Conservation (phyloP, 2,329 filamentous ascomycete species). For the Aspergillus felis region DNA sequence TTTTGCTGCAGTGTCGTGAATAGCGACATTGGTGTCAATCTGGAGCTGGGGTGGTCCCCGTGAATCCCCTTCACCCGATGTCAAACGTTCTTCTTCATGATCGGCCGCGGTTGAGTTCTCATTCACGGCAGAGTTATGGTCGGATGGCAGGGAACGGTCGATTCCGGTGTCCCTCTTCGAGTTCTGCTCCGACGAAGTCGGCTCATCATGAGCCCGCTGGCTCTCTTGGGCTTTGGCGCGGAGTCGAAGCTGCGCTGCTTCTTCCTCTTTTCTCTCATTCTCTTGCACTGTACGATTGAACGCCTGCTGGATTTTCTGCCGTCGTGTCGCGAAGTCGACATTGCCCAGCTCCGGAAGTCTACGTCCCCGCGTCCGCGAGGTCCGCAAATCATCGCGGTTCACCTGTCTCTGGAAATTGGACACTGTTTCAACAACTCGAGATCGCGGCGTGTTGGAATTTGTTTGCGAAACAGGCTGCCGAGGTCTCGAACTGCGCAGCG, state of each 20-base stretch:
- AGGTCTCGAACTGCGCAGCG: conserved; percentile 76
- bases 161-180: conserved; percentile 7
- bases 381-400: conserved; percentile 30
- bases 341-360: conserved; percentile 63
- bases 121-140: conserved; percentile 22
- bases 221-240: conserved; percentile 41
- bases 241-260: conserved; percentile 50
- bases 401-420: conserved; percentile 38
- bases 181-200: conserved; percentile 20
- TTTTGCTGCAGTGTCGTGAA: conserved; percentile 5
- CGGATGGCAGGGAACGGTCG: conserved; percentile 4
- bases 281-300: conserved; percentile 81
- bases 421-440: conserved; percentile 60
- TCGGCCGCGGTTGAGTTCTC: conserved; percentile 14
- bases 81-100: conserved; percentile 10
- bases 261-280: conserved; percentile 55
- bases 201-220: conserved; percentile 44
- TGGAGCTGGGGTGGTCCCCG: conserved; percentile 22
- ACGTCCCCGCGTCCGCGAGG: conserved; percentile 33
- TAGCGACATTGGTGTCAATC: conserved; percentile 21
- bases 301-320: conserved; percentile 77
- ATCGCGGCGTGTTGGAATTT: conserved; percentile 66
- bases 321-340: conserved; percentile 78
- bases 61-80: conserved; percentile 1
- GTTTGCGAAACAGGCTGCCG: conserved; percentile 72